Conservation (phyloP, 202 grass and related monocot genomes). For the Eragrostis tef region DNA sequence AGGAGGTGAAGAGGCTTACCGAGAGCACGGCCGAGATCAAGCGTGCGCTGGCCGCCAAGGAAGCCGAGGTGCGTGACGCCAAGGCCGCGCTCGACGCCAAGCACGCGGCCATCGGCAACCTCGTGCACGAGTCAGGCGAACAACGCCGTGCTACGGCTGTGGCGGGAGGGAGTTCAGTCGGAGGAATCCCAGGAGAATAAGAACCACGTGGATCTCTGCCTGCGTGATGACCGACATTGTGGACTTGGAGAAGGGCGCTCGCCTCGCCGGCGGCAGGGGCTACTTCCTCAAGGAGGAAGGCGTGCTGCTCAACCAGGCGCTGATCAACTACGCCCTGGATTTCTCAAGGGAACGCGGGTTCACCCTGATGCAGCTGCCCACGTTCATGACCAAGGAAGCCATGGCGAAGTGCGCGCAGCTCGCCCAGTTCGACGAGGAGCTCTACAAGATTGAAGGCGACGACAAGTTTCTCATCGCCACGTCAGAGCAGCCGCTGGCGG, state of each 20-base stretch:
- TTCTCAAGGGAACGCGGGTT: conserved; percentile 60
- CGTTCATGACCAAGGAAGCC: conserved; percentile 83
- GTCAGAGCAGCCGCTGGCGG: conserved; percentile 83
- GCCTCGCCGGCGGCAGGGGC: conserved; percentile 68
- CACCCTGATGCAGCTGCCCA: conserved; percentile 70
- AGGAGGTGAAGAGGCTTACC: conserved; percentile 46
- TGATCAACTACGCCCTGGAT: conserved; percentile 70
- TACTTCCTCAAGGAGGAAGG: conserved; percentile 69
- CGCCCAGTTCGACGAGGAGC: conserved; percentile 82
- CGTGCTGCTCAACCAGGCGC: conserved; percentile 70
- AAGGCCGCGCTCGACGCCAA: conserved; percentile 53
- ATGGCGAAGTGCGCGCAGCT: conserved; percentile 87
- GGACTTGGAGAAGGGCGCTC: conserved; percentile 52
- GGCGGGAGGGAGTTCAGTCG: conserved; percentile 38
- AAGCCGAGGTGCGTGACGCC: conserved; percentile 60
- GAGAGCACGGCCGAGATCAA: conserved; percentile 56
- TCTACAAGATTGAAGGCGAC: conserved; percentile 86
- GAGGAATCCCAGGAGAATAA: conserved; percentile 38
- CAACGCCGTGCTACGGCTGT: conserved; percentile 53
- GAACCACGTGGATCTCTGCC: conserved; percentile 63
- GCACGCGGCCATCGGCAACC: conserved; percentile 57
- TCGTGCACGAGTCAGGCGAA: conserved; percentile 68
- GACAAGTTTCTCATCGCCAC: conserved; percentile 96
- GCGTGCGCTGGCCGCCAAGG: conserved; percentile 49
- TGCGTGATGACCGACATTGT: conserved; percentile 57